phyloP scores from a whole-genome alignment of 371 early-diverging fungal genomes.

The Nosema bombycis region DNA sequence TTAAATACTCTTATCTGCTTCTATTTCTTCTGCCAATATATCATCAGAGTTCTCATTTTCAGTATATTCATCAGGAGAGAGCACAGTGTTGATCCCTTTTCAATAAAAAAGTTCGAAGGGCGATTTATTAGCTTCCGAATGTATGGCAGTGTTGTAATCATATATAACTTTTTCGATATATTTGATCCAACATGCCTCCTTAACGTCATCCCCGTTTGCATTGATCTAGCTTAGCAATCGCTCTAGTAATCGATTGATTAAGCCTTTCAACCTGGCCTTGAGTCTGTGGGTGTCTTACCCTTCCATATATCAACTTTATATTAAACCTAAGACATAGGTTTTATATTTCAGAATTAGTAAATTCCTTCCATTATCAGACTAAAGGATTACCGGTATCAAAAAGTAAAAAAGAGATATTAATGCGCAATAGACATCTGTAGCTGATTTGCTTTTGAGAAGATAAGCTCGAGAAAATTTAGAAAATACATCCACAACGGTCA shows the following conservation, averaged over 20 bases:
- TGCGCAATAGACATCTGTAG: background rate
- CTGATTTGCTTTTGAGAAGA: background rate
- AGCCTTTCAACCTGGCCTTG: conserved; percentile 13
- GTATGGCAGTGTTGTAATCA: background rate
- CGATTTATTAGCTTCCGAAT: conserved; percentile 5
- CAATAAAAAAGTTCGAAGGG: background rate
- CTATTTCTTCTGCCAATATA: too few species aligned
- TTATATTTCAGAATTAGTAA: background rate
- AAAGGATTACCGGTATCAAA: background rate
- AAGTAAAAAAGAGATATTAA: background rate
- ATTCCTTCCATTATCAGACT: conserved; percentile 28
- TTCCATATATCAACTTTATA: conserved; percentile 1
- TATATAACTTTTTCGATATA: background rate
- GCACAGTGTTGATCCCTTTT: too few species aligned
- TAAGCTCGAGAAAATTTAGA: background rate
- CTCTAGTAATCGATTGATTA: background rate
- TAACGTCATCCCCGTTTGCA: background rate
- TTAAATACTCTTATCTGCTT: too few species aligned
- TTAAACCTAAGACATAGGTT: background rate
- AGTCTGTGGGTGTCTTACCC: background rate
- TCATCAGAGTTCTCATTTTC: too few species aligned
- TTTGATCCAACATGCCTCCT: background rate
- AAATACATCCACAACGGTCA: background rate
- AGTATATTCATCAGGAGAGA: too few species aligned
- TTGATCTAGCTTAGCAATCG: background rate